Evolutionary conservation across 2,329 filamentous ascomycete genomes (phyloP).

Genomic region (Apiospora rasikravindrae): DNA sequence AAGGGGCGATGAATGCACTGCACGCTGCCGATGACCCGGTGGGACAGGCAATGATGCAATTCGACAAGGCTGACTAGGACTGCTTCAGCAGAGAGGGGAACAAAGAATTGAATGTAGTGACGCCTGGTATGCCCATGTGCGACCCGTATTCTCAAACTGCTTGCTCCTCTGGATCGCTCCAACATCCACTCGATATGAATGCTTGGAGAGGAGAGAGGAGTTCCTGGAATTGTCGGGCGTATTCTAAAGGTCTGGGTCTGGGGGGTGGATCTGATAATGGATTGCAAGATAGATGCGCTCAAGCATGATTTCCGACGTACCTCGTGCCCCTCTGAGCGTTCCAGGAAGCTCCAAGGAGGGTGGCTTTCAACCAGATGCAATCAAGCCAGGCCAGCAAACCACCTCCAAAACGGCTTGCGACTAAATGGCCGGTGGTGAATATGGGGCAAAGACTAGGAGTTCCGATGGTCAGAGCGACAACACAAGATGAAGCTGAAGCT

Average conservation of each 20-base stretch:
- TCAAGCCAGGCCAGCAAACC: neutral
- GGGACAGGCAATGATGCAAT: neutral
- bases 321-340: neutral
- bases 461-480: neutral
- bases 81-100: neutral
- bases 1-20: neutral
- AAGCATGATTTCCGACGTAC: neutral
- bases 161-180: neutral
- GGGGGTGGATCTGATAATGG: neutral
- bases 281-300: neutral
- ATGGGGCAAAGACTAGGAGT: neutral
- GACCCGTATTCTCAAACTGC: neutral
- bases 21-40: neutral
- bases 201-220: neutral
- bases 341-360: neutral
- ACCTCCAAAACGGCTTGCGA: neutral
- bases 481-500: neutral
- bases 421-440: neutral
- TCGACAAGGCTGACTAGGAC: conserved; percentile 15
- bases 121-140: neutral
- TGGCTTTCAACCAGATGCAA: neutral
- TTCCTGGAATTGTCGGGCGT: neutral
- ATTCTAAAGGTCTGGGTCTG: neutral
- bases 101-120: neutral
- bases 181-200: neutral